Evolutionary conservation across 2,329 filamentous ascomycete species (phyloP).

Genomic region (Dactylellina haptotyla): DNA sequence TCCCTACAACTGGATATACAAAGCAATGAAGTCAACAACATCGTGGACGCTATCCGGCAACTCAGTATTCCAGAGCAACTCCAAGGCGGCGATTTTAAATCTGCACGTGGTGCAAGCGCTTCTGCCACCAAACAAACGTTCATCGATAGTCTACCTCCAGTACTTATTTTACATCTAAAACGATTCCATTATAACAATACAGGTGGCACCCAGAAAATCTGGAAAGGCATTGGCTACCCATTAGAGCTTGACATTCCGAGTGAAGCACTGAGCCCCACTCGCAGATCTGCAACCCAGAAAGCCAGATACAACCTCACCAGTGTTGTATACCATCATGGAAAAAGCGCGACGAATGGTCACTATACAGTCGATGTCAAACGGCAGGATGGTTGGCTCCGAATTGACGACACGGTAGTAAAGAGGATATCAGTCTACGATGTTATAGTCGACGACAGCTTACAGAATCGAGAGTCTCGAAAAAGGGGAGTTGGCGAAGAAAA

Average conservation of each 20-base stretch:
- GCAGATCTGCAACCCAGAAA: constrained; percentile 71
- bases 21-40: constrained; percentile 84
- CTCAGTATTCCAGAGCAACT: constrained; percentile 85
- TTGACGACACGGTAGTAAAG: constrained; percentile 91
- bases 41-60: constrained; percentile 86
- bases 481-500: constrained; percentile 15
- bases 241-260: constrained; percentile 92
- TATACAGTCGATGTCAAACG: constrained; percentile 97
- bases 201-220: constrained; percentile 93
- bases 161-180: constrained; percentile 94
- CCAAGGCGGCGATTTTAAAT: constrained; percentile 80
- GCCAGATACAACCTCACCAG: constrained; percentile 87
- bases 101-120: constrained; percentile 78
- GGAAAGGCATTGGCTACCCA: constrained; percentile 97
- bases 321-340: constrained; percentile 97
- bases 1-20: constrained; percentile 95
- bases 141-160: constrained; percentile 88
- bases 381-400: constrained; percentile 96
- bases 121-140: constrained; percentile 92
- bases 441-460: constrained; percentile 59
- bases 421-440: constrained; percentile 82
- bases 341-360: constrained; percentile 93
- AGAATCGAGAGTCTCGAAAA: constrained; percentile 23
- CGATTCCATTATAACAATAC: constrained; percentile 94
- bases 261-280: constrained; percentile 83